Base-by-base conservation (phyloP, 2,329 filamentous ascomycete species). In the Dactylella cylindrospora region DNA sequence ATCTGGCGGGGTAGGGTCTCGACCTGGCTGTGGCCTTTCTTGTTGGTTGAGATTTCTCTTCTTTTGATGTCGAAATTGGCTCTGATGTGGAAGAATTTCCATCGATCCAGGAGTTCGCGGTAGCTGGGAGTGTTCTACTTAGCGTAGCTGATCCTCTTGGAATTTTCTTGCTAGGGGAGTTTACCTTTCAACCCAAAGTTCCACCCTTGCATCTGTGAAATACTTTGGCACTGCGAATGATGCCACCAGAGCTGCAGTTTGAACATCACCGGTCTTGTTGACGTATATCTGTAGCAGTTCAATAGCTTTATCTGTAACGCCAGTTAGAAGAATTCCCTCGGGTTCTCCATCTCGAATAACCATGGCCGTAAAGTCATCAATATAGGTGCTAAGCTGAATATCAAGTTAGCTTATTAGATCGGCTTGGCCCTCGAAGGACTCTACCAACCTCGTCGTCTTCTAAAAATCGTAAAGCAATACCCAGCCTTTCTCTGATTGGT, bases 21-120 rank as follows among this genome's bases (percentile, higher is more conserved):
- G 66, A 86, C 78, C 5, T 80, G 79, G n/a, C 80, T 80, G 5
- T 74, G 72, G 32, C 84, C 85, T 47, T 83, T 79, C 47, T 81
- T 80, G 54, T 84, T 81, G 66, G 74, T 73, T 40, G 84, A 85
- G 66, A 80, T 80, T 65, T 83, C 82, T 19, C 84, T 88, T 69
- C 86, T 86, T 70, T 87, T 84, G 61, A 87, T 85, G 67, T 88
- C 84, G 73, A 90, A 91, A 68, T 84, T 85, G 50, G 86, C 85
- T 39, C 87, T 82, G 66, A 87, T 80, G 64, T 86, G 82, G 74
- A 88, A 90, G 51, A 78, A 80, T 72, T 79, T 85, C 78, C 87
- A 87, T 66, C 78, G 84, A 74, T 86, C 82, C 29, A 86, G 79
- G 67, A 88, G 83, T 43, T 84, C 82, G 52, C 84, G 80, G 71